Evolutionary conservation across 192 early-diverging fungal genomes (phyloP).

Genomic region (Paraglomus occultum): DNA sequence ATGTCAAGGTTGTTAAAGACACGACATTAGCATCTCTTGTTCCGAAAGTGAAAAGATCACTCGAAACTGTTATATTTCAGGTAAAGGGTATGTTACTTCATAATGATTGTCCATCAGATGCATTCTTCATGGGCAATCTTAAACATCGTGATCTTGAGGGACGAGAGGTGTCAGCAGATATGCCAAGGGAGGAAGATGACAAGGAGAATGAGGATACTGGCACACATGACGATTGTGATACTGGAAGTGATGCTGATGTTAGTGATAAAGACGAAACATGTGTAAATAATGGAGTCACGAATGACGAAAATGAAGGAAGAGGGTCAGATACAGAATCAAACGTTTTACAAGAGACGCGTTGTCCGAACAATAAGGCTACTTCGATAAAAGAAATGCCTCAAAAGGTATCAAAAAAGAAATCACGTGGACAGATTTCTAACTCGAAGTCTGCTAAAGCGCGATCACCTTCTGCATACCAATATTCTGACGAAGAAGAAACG

Average conservation of each 20-base stretch:
- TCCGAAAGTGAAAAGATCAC: constrained; percentile 62
- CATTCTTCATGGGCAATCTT: constrained; percentile 53
- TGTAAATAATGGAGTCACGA: neutral
- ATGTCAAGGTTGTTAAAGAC: constrained; percentile 72
- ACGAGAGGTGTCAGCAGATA: constrained; percentile 60
- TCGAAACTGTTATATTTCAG: constrained; percentile 73
- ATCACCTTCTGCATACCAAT: too few species aligned
- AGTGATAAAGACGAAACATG: constrained; percentile 11
- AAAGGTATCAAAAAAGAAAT: too few species aligned
- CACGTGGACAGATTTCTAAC: too few species aligned
- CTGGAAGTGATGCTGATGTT: constrained; percentile 22
- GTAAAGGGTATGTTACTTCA: constrained; percentile 71
- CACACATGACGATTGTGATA: constrained; percentile 20
- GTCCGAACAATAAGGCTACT: too few species aligned
- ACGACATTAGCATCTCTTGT: constrained; percentile 59
- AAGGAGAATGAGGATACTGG: constrained; percentile 20
- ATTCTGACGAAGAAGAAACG: too few species aligned
- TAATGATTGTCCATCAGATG: constrained; percentile 55
- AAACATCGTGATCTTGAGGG: constrained; percentile 74
- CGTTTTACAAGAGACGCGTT: too few species aligned
- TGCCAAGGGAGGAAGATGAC: constrained; percentile 10
- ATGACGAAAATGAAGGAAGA: neutral
- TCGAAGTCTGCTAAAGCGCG: too few species aligned
- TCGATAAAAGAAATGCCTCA: too few species aligned
- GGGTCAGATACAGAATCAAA: too few species aligned